These are phyloP conservation scores for Globisporangium nagaii DNA, from an alignment of 352 stramenopile genomes.

Conservation along the genomic window DNA sequence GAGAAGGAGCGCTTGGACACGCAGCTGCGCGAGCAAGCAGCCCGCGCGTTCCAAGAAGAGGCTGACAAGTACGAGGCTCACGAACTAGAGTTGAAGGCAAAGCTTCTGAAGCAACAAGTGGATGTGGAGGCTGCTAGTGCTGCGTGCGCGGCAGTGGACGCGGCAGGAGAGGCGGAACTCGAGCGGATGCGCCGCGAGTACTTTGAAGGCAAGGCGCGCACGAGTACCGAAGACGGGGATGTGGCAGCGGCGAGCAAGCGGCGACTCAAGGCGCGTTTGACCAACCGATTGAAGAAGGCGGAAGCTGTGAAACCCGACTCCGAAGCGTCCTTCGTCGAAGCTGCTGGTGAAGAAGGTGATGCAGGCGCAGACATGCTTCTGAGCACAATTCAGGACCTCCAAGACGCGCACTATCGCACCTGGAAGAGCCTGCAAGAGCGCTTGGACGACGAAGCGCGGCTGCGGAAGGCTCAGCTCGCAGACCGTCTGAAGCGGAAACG, in stretches of 20 bases:
- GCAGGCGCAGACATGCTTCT: slow-evolving; percentile 10
- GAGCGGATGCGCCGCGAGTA: slow-evolving; percentile 23
- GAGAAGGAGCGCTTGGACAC: slow-evolving; percentile 20
- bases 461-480: slow-evolving; percentile 24
- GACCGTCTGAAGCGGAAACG: slow-evolving; percentile 34
- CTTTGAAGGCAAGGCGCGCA: slow-evolving; percentile 9
- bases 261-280: slow-evolving; percentile 3
- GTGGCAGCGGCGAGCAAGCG: slow-evolving; percentile 2
- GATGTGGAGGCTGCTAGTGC: slow-evolving; percentile 20
- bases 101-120: neutral
- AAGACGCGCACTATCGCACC: slow-evolving; percentile 27
- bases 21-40: slow-evolving; percentile 15
- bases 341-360: neutral
- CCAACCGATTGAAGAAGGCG: neutral
- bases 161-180: slow-evolving; percentile 20
- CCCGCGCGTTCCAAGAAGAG: slow-evolving; percentile 13
- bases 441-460: slow-evolving; percentile 22
- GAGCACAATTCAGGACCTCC: slow-evolving; percentile 19
- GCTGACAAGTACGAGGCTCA: slow-evolving; percentile 13
- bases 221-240: slow-evolving; percentile 13
- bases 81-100: neutral
- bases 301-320: no score
- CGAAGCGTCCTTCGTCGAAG: neutral
- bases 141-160: slow-evolving; percentile 17
- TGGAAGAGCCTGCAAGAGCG: slow-evolving; percentile 22